phyloP scores from a whole-genome alignment of 1,139 yeast species.

The Eremothecium coryli region DNA sequence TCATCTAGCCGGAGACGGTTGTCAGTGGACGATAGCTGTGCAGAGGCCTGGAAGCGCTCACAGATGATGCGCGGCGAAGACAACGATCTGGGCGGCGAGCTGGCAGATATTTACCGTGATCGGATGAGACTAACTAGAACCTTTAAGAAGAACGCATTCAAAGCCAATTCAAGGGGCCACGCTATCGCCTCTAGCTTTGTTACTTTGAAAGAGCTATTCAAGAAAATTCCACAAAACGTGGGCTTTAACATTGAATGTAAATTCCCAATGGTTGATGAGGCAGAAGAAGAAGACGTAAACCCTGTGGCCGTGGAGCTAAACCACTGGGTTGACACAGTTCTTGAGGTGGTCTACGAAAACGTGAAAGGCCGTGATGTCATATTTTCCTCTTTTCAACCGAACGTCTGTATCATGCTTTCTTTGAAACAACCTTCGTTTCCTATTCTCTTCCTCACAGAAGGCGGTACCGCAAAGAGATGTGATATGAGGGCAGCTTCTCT shows the following conservation, averaged over 20 bases:
- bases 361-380: slow-evolving; percentile 75
- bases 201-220: slow-evolving; percentile 75
- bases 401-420: slow-evolving; percentile 74
- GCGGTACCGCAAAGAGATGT: slow-evolving; percentile 76
- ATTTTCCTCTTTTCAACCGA: slow-evolving; percentile 93
- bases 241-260: slow-evolving; percentile 95
- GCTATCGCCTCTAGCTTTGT: slow-evolving; percentile 90
- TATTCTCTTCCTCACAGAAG: slow-evolving; percentile 77
- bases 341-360: slow-evolving; percentile 71
- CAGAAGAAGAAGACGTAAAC: slow-evolving; percentile 82
- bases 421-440: slow-evolving; percentile 92
- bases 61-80: slow-evolving; percentile 9
- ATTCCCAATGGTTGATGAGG: slow-evolving; percentile 93
- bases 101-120: slow-evolving; percentile 32
- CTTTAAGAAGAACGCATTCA: slow-evolving; percentile 77
- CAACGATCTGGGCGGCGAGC: slow-evolving; percentile 5
- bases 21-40: slow-evolving; percentile 14
- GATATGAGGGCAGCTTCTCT: slow-evolving; percentile 82
- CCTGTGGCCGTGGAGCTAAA: slow-evolving; percentile 77
- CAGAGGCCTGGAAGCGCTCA: slow-evolving; percentile 11
- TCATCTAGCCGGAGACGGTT: slow-evolving; percentile 12
- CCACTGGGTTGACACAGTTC: slow-evolving; percentile 77
- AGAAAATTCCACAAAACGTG: slow-evolving; percentile 68
- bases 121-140: slow-evolving; percentile 83
- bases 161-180: slow-evolving; percentile 84